A percentile compares a stretch with the other conserved stretches of the same genome.
phyloP scores from a whole-genome alignment of 1,284 basidiomycete species.

The Microbotryum lychnidis-dioicae region DNA sequence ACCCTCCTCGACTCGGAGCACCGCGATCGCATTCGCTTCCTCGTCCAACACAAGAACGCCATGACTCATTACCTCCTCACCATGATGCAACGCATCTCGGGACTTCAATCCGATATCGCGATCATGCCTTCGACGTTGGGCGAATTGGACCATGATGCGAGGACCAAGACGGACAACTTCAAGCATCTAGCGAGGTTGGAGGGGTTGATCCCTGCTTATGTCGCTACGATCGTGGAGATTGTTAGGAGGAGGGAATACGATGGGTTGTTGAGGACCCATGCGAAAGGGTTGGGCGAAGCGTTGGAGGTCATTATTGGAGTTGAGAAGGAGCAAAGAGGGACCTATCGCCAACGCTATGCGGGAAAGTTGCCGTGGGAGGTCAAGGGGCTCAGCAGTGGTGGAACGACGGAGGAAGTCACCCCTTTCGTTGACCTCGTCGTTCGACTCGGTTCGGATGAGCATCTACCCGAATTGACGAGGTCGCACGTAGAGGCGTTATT shows the following conservation, averaged over 20 bases:
- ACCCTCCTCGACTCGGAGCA: slow-evolving; percentile 24
- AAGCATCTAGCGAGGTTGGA: slow-evolving; percentile 81
- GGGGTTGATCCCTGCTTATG: slow-evolving; percentile 85
- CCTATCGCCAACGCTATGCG: slow-evolving; percentile 29
- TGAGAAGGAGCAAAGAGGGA: slow-evolving; percentile 22
- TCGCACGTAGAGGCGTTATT: slow-evolving; percentile 14
- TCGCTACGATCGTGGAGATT: slow-evolving; percentile 82
- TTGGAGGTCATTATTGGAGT: slow-evolving; percentile 15
- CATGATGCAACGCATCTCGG: slow-evolving; percentile 33
- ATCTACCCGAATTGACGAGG: slow-evolving; percentile 26
- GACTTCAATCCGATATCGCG: slow-evolving; percentile 33
- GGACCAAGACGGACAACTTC: slow-evolving; percentile 57
- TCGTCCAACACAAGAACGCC: slow-evolving; percentile 35
- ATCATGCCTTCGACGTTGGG: slow-evolving; percentile 25
- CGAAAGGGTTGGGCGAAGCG: not conserved
- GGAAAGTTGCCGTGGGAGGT: slow-evolving; percentile 37
- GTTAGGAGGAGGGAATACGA: slow-evolving; percentile 76
- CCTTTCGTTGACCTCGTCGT: slow-evolving; percentile 27
- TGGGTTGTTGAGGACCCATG: not conserved
- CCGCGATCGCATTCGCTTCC: slow-evolving; percentile 30
- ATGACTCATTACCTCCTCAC: slow-evolving; percentile 30
- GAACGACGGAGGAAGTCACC: slow-evolving; percentile 11
- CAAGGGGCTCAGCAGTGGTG: slow-evolving; percentile 15
- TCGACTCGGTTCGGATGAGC: slow-evolving; percentile 6
- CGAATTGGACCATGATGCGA: slow-evolving; percentile 28